Conservation (phyloP, 2,329 filamentous ascomycete genomes). For the Chalaropsis thielavioides region DNA sequence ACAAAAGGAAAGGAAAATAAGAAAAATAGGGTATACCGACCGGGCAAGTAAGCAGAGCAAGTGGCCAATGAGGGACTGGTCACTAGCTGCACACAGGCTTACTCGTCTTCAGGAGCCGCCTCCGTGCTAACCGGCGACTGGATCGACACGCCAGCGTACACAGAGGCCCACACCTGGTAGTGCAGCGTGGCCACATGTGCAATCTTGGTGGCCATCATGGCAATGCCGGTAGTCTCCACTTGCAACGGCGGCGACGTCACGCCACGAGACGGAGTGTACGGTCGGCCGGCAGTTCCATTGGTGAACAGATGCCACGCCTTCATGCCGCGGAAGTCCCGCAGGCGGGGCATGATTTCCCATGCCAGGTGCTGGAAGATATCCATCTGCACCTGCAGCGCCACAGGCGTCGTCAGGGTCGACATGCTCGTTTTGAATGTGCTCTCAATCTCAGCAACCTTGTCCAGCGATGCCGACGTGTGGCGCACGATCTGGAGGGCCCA, state of each 20-base stretch:
- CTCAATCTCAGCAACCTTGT: constrained; percentile 36
- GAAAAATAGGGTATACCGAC: neutral
- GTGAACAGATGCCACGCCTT: constrained; percentile 32
- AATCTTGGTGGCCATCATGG: constrained; percentile 60
- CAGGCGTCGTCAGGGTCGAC: constrained; percentile 32
- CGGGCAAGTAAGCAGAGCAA: neutral
- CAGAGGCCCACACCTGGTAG: constrained; percentile 73
- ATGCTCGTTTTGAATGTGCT: constrained; percentile 32
- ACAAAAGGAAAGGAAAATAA: neutral
- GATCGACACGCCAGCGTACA: constrained; percentile 8
- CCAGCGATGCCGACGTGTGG: constrained; percentile 36
- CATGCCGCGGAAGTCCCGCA: constrained; percentile 17
- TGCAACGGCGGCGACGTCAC: constrained; percentile 27
- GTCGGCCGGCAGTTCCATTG: constrained; percentile 31
- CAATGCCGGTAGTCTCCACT: constrained; percentile 37
- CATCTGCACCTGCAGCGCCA: constrained; percentile 28
- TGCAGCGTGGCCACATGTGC: constrained; percentile 75
- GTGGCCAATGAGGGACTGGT: neutral
- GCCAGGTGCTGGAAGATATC: constrained; percentile 32
- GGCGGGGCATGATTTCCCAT: constrained; percentile 22
- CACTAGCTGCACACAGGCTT: neutral
- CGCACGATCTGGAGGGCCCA: constrained; percentile 46
- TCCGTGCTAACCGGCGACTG: neutral
- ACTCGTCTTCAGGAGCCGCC: neutral
- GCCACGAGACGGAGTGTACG: constrained; percentile 21